A percentile compares a stretch with the other conserved stretches of the same genome.
phyloP scores from a whole-genome alignment of 192 early-diverging fungal species.

The Coemansia sp. region DNA sequence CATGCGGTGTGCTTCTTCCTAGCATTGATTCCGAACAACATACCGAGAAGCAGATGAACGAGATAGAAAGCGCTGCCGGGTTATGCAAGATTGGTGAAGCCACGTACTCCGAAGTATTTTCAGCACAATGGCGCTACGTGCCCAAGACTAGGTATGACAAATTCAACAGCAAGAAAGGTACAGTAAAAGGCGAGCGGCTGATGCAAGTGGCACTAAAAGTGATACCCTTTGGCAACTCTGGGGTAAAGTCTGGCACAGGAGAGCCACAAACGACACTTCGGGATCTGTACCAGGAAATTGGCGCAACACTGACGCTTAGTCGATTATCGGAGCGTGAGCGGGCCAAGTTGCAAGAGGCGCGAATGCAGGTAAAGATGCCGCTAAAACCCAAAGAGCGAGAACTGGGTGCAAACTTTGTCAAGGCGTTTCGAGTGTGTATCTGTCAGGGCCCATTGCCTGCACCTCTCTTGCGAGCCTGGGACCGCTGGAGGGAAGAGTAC shows the following conservation, averaged over 20 bases:
- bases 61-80: constrained; percentile 42
- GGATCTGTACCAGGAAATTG: constrained; percentile 65
- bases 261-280: constrained; percentile 54
- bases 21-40: constrained; percentile 15
- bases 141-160: constrained; percentile 46
- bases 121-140: constrained; percentile 50
- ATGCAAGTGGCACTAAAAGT: constrained; percentile 75
- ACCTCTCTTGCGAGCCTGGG: constrained; percentile 69
- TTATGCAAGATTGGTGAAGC: constrained; percentile 81
- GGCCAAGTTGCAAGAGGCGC: constrained; percentile 34
- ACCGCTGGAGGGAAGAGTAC: constrained; percentile 60
- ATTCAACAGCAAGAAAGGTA: constrained; percentile 40
- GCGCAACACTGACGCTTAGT: constrained; percentile 57
- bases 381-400: constrained; percentile 44
- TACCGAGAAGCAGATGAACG: constrained; percentile 31
- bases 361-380: constrained; percentile 42
- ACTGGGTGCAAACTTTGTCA: constrained; percentile 51
- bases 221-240: constrained; percentile 67
- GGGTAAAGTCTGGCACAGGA: constrained; percentile 44
- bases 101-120: constrained; percentile 81
- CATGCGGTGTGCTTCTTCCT: constrained; percentile 45
- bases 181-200: constrained; percentile 49
- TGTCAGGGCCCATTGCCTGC: constrained; percentile 68
- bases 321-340: constrained; percentile 52
- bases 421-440: constrained; percentile 61